Evolutionary conservation across 371 early-diverging fungal genomes (phyloP).

Genomic region (Mortierella sp.): DNA sequence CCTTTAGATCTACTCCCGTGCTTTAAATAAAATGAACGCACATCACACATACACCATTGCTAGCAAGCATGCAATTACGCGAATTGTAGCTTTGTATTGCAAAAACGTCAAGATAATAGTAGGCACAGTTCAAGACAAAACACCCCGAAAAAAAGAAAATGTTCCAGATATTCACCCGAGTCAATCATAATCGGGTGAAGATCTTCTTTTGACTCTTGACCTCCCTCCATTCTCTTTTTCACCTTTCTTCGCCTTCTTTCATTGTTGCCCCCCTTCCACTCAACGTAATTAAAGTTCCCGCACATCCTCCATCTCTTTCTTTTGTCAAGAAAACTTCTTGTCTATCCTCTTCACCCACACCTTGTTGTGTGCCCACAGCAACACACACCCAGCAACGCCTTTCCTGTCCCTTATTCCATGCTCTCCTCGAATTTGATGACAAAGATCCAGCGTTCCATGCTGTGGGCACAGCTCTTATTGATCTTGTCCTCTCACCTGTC

Average conservation of each 20-base stretch:
- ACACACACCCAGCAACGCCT: neutral
- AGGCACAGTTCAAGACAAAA: no score
- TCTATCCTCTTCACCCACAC: neutral
- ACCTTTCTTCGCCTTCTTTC: no score
- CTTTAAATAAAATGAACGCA: neutral
- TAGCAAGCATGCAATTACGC: neutral
- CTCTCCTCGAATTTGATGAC: neutral
- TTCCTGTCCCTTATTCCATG: neutral
- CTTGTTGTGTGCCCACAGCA: neutral
- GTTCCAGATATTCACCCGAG: no score
- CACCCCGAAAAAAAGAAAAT: no score
- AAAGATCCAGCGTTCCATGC: slow-evolving; percentile 6
- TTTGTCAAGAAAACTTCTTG: neutral
- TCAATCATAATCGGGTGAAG: no score
- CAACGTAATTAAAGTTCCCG: no score
- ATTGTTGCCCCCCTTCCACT: no score
- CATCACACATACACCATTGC: neutral
- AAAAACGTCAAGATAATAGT: no score
- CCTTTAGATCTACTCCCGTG: neutral
- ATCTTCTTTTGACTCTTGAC: no score
- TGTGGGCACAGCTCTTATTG: slow-evolving; percentile 14
- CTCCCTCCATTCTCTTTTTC: no score
- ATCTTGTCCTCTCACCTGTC: slow-evolving; percentile 1
- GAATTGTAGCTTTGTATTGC: neutral
- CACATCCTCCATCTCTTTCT: neutral